These are phyloP conservation scores for Arxiozyma telluris DNA, from an alignment of 1,139 yeast species.

Conservation along the genomic window DNA sequence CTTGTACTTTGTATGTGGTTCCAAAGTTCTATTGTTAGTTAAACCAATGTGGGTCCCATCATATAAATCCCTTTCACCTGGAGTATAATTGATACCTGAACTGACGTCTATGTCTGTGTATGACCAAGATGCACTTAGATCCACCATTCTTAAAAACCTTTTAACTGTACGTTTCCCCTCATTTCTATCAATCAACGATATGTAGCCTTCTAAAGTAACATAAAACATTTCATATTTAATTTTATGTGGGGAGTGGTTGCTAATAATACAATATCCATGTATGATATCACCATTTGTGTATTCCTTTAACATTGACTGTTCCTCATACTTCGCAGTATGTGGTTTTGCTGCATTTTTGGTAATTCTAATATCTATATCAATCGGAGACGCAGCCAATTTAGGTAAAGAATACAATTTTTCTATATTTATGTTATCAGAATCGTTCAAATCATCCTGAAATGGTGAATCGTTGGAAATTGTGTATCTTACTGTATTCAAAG, in stretches of 20 bases:
- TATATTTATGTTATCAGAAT: constrained; percentile 27
- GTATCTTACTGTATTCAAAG: constrained; percentile 19
- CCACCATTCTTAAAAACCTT: constrained; percentile 36
- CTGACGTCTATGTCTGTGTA: constrained; percentile 33
- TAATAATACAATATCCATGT: constrained; percentile 44
- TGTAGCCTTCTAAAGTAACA: constrained; percentile 48
- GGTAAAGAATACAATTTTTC: constrained; percentile 33
- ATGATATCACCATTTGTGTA: constrained; percentile 48
- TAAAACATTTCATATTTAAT: constrained; percentile 50
- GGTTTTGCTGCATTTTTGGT: constrained; percentile 33
- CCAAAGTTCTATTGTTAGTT: constrained; percentile 41
- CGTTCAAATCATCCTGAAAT: constrained; percentile 23
- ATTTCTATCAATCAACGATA: constrained; percentile 28
- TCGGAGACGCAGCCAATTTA: constrained; percentile 21
- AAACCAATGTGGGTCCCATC: constrained; percentile 46
- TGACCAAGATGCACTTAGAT: constrained; percentile 38
- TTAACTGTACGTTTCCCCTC: constrained; percentile 29
- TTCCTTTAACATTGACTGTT: constrained; percentile 35
- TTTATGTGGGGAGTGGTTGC: constrained; percentile 35
- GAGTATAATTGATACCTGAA: constrained; percentile 43
- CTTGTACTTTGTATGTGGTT: constrained; percentile 46
- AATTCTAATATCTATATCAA: constrained; percentile 31
- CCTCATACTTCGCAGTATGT: constrained; percentile 26
- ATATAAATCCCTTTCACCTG: constrained; percentile 35
- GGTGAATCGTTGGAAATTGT: constrained; percentile 10